Conservation (phyloP, 73 alveolate species). For the Halteria grandinella region DNA sequence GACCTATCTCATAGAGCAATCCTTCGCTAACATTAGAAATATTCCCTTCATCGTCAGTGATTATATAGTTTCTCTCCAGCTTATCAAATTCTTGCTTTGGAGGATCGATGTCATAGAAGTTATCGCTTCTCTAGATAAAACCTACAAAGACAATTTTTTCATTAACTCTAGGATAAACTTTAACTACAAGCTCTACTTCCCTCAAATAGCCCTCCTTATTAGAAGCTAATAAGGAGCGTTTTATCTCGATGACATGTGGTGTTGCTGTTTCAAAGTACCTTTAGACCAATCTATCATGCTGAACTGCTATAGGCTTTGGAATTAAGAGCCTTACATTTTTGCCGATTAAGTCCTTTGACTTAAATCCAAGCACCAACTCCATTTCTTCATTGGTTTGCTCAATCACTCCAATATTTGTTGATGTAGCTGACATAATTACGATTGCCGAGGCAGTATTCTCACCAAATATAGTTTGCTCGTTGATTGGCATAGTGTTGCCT, state of each 20-base stretch:
- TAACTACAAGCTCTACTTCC: slow-evolving; percentile 30
- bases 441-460: slow-evolving; percentile 46
- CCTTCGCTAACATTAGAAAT: slow-evolving; percentile 34
- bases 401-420: slow-evolving; percentile 24
- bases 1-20: slow-evolving; percentile 7
- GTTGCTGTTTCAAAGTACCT: slow-evolving; percentile 56
- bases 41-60: slow-evolving; percentile 43
- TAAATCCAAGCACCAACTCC: slow-evolving; percentile 31
- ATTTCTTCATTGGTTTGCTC: slow-evolving; percentile 41
- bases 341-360: slow-evolving; percentile 2
- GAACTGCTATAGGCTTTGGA: slow-evolving; percentile 37
- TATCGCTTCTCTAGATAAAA: slow-evolving; percentile 21
- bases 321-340: slow-evolving; percentile 40
- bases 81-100: slow-evolving; percentile 24
- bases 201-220: slow-evolving; percentile 4
- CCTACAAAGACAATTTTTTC: slow-evolving; percentile 33
- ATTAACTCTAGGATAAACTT: slow-evolving; percentile 24
- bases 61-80: background rate
- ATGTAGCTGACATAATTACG: slow-evolving; percentile 31
- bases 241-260: slow-evolving; percentile 40
- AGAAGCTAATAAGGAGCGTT: slow-evolving; percentile 10
- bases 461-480: slow-evolving; percentile 42
- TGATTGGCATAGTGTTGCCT: slow-evolving; percentile 4
- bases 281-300: slow-evolving; percentile 41
- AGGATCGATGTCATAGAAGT: background rate